Conservation (phyloP, 2,329 filamentous ascomycete species). For the Xylariaceae sp. region DNA sequence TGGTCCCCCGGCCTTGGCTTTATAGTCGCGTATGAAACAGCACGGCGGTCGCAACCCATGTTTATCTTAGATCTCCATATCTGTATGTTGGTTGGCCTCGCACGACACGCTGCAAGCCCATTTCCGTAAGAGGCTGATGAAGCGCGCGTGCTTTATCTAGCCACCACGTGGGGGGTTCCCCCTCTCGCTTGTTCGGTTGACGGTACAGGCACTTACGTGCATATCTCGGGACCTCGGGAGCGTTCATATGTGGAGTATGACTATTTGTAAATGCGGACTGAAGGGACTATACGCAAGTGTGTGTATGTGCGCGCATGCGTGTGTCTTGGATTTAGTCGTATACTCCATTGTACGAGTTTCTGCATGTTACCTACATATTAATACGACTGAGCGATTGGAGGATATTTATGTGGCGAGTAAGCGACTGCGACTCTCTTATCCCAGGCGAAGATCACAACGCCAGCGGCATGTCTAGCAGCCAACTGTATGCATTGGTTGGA, state of each 20-base stretch:
- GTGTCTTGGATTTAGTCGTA: background rate
- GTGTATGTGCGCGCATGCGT: conserved; percentile 2
- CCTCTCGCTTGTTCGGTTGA: background rate
- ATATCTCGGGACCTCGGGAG: background rate
- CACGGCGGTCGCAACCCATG: conserved; percentile 4
- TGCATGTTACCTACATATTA: no score
- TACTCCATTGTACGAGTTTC: no score
- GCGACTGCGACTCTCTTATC: conserved; percentile 12
- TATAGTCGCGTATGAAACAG: conserved; percentile 1
- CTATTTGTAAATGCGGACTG: conserved; percentile 3
- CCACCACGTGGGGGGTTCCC: conserved; percentile 1
- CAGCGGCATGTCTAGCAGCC: conserved; percentile 6
- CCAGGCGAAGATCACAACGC: conserved; percentile 9
- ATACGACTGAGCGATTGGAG: no score
- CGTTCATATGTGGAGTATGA: conserved; percentile 8
- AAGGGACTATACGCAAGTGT: conserved; percentile 1
- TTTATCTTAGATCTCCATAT: no score
- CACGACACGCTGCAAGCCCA: background rate
- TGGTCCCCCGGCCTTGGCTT: conserved; percentile 2
- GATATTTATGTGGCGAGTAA: background rate
- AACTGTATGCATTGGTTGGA: no score
- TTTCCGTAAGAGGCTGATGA: conserved; percentile 4
- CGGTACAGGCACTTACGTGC: conserved; percentile 7
- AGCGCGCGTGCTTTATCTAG: background rate
- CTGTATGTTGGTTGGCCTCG: background rate